A percentile compares a stretch with the other conserved stretches of the same genome.
These are phyloP conservation scores for Aspergillus heteromorphus DNA, from an alignment of 495 filamentous ascomycete genomes.

Conservation along the genomic window DNA sequence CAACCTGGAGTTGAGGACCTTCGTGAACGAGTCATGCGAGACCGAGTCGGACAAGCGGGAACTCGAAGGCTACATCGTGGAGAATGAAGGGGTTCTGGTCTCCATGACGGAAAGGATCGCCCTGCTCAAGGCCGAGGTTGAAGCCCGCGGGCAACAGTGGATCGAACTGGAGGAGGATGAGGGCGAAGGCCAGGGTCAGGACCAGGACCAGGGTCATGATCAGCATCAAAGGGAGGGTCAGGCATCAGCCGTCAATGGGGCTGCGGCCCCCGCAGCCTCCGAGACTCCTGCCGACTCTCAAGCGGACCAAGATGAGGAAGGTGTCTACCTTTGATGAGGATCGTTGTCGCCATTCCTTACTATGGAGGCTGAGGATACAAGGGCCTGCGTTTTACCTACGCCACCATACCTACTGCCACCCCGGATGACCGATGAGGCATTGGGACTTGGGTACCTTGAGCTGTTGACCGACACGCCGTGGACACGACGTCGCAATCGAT, in stretches of 20 bases:
- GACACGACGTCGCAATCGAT: no score
- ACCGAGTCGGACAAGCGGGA: slow-evolving; percentile 61
- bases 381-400: not conserved
- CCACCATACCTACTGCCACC: not conserved
- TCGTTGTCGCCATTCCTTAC: not conserved
- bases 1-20: slow-evolving; percentile 66
- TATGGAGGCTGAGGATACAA: not conserved
- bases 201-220: no score
- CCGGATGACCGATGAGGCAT: not conserved
- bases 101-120: slow-evolving; percentile 68
- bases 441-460: not conserved
- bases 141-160: slow-evolving; percentile 68
- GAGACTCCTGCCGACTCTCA: slow-evolving; percentile 1
- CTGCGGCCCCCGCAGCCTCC: not conserved
- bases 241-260: not conserved
- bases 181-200: no score
- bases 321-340: slow-evolving; percentile 56
- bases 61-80: slow-evolving; percentile 39
- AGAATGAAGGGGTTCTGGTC: slow-evolving; percentile 70
- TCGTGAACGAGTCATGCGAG: slow-evolving; percentile 43
- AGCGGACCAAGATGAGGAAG: slow-evolving; percentile 49
- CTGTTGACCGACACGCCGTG: not conserved
- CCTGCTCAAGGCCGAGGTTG: slow-evolving; percentile 67
- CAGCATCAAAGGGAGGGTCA: no score
- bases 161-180: slow-evolving; percentile 42